Conservation (phyloP, 768 basidiomycete species). For the Termitomyces sp. region DNA sequence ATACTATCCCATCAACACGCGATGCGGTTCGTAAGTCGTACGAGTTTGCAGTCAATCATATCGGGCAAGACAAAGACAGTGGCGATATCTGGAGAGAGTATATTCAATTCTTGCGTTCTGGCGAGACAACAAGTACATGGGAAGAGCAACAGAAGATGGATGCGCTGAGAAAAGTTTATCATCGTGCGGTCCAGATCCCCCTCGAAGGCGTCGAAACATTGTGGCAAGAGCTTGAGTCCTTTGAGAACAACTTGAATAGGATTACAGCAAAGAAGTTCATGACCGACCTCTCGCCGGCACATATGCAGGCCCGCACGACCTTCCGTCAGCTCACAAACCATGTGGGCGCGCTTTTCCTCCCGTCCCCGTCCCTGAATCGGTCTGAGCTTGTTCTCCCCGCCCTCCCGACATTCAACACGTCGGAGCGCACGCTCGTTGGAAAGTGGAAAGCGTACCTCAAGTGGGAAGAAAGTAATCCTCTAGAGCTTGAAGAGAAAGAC, state of each 20-base stretch:
- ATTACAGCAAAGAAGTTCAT: constrained; percentile 97
- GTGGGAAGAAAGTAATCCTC: constrained; percentile 93
- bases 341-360: constrained; percentile 56
- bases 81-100: constrained; percentile 94
- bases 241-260: constrained; percentile 85
- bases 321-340: constrained; percentile 76
- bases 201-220: constrained; percentile 88
- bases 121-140: constrained; percentile 84
- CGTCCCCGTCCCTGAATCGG: constrained; percentile 28
- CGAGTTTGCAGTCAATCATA: constrained; percentile 85
- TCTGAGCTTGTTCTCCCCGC: constrained; percentile 61
- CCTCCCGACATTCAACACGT: constrained; percentile 64
- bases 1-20: constrained; percentile 59
- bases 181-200: constrained; percentile 91
- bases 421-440: constrained; percentile 71
- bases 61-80: constrained; percentile 90
- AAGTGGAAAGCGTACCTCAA: constrained; percentile 91
- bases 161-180: constrained; percentile 84
- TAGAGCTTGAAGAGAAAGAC: constrained; percentile 88
- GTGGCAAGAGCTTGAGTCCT: constrained; percentile 94
- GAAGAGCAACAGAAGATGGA: constrained; percentile 97
- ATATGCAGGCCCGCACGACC: constrained; percentile 92
- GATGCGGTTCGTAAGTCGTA: constrained; percentile 84
- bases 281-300: constrained; percentile 83
- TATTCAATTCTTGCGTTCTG: constrained; percentile 79